Percentiles rank a stretch among this genome's conserved stretches.
These are phyloP conservation scores for Saccharum officinarum DNA, from an alignment of 176 grass and related monocot genomes.

Conservation along the genomic window DNA sequence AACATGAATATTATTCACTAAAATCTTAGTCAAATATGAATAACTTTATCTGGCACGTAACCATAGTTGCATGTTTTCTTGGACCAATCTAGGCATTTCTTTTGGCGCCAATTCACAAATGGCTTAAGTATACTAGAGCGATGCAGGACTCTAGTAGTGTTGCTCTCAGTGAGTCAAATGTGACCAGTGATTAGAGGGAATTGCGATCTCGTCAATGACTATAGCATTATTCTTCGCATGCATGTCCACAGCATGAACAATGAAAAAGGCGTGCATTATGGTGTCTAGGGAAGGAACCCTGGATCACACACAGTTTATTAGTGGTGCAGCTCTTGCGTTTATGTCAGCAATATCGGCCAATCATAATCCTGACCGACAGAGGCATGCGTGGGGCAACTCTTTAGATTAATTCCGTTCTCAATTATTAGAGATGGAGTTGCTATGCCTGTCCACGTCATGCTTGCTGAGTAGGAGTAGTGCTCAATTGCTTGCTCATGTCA, in stretches of 20 bases:
- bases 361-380: neutral
- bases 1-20: too few relatives aligned
- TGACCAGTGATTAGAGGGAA: neutral
- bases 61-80: too few relatives aligned
- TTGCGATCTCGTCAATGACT: neutral
- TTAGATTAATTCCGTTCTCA: neutral
- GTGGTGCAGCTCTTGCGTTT: neutral
- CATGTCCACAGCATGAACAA: neutral
- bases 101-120: too few relatives aligned
- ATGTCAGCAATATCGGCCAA: slow-evolving; percentile 1
- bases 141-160: too few relatives aligned
- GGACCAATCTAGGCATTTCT: too few relatives aligned
- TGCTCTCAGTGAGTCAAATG: neutral
- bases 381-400: neutral
- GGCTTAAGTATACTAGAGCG: too few relatives aligned
- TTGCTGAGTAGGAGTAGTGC: neutral
- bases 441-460: neutral
- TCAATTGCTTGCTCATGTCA: neutral
- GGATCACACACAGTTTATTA: neutral
- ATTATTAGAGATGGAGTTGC: neutral
- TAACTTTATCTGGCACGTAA: too few relatives aligned
- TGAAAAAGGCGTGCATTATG: neutral
- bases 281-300: neutral
- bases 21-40: too few relatives aligned
- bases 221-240: neutral